Percentiles rank a stretch among this genome's conserved stretches.
phyloP scores from a whole-genome alignment of 2,329 filamentous ascomycete genomes.

The Aureobasidium pullulans region DNA sequence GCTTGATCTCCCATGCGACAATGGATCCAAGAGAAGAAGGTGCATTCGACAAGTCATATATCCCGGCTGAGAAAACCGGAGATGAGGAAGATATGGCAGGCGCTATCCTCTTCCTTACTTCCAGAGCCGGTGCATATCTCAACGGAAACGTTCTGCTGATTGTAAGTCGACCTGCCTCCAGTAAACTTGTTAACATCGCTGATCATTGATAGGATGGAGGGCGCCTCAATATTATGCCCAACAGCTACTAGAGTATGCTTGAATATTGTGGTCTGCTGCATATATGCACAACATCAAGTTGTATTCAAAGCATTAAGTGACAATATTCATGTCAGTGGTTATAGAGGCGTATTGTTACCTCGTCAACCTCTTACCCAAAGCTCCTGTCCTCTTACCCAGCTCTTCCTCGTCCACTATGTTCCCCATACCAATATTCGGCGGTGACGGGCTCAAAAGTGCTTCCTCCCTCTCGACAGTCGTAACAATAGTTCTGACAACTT shows the following conservation, averaged over 20 bases:
- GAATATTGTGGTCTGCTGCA: no score
- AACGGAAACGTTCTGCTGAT: slow-evolving; percentile 57
- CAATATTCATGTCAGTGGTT: no score
- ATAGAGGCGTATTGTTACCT: background rate
- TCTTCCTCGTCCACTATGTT: background rate
- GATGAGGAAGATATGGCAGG: slow-evolving; percentile 57
- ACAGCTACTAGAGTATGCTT: slow-evolving; percentile 37
- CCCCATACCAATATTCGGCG: background rate
- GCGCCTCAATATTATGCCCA: slow-evolving; percentile 48
- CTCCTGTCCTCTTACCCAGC: no score
- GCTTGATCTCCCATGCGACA: slow-evolving; percentile 31
- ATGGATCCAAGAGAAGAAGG: slow-evolving; percentile 35
- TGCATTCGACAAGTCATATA: slow-evolving; percentile 35
- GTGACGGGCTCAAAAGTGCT: background rate
- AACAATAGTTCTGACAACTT: background rate
- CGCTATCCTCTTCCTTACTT: slow-evolving; percentile 57
- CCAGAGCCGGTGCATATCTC: slow-evolving; percentile 56
- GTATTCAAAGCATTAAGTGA: no score
- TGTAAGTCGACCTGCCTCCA: background rate
- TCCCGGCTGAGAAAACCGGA: slow-evolving; percentile 53
- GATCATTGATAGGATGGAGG: slow-evolving; percentile 46
- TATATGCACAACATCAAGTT: no score
- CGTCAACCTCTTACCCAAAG: background rate
- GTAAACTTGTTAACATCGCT: background rate
- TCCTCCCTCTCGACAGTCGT: slow-evolving; percentile 5